phyloP scores from a whole-genome alignment of 352 stramenopile genomes.

The Pythium periplocum region DNA sequence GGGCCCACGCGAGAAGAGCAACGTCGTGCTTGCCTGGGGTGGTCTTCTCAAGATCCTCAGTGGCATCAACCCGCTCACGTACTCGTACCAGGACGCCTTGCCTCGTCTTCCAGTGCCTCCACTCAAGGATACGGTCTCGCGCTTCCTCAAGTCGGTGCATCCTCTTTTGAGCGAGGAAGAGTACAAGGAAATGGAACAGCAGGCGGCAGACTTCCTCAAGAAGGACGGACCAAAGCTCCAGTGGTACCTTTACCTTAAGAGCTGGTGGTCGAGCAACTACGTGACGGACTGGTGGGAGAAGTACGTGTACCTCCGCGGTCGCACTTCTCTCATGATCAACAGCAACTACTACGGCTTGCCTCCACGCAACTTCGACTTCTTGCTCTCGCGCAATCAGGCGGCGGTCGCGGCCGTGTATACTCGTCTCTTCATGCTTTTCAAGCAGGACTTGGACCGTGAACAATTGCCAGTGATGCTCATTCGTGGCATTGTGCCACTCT shows the following conservation, averaged over 20 bases:
- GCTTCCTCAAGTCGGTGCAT: constrained; percentile 91
- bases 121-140: constrained; percentile 90
- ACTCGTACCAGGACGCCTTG: constrained; percentile 89
- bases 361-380: constrained; percentile 52
- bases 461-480: constrained; percentile 78
- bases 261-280: constrained; percentile 87
- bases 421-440: constrained; percentile 84
- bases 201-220: constrained; percentile 83
- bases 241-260: constrained; percentile 89
- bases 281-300: constrained; percentile 90
- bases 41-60: constrained; percentile 78
- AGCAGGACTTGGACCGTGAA: constrained; percentile 82
- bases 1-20: constrained; percentile 58
- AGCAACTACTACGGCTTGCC: constrained; percentile 90
- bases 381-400: constrained; percentile 49
- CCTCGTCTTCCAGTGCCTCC: constrained; percentile 89
- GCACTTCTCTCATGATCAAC: constrained; percentile 89
- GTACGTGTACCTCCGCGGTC: constrained; percentile 86
- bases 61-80: constrained; percentile 79
- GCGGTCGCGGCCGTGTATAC: constrained; percentile 64
- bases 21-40: constrained; percentile 62
- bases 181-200: constrained; percentile 82
- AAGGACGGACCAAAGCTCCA: constrained; percentile 88
- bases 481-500: constrained; percentile 82
- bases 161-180: constrained; percentile 84